These are phyloP conservation scores for Rhodotorula glutinis DNA, from an alignment of 1,284 basidiomycete genomes.

Conservation along the genomic window DNA sequence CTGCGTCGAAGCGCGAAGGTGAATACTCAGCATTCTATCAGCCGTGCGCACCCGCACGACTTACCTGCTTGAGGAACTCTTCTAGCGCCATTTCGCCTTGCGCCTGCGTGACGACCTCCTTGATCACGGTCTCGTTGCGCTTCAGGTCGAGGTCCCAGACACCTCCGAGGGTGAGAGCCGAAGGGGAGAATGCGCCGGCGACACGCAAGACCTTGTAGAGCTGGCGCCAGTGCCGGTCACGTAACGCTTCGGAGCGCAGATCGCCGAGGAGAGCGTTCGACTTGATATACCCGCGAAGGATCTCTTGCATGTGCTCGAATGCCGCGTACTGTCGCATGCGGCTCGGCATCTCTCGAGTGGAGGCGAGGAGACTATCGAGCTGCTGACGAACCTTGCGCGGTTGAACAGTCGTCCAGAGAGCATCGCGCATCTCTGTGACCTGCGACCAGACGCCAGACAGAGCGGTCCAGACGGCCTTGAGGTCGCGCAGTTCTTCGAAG, in stretches of 20 bases:
- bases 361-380: conserved; percentile 79
- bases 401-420: conserved; percentile 82
- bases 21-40: too few species aligned
- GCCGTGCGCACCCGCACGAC: conserved; percentile 16
- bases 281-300: conserved; percentile 79
- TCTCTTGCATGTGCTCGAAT: conserved; percentile 96
- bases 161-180: conserved; percentile 87
- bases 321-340: conserved; percentile 98
- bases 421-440: conserved; percentile 81
- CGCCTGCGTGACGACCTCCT: conserved; percentile 94
- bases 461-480: conserved; percentile 98
- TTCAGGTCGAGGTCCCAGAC: conserved; percentile 97
- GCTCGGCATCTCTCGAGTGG: conserved; percentile 97
- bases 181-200: conserved; percentile 47
- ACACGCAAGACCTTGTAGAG: conserved; percentile 83
- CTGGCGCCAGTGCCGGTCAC: conserved; percentile 98
- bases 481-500: conserved; percentile 88
- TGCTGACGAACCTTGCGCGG: conserved; percentile 92
- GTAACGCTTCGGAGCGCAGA: conserved; percentile 93
- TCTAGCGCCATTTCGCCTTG: conserved; percentile 72
- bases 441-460: conserved; percentile 96
- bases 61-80: conserved; percentile 57
- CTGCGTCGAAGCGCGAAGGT: conserved; percentile 50
- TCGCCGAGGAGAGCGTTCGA: conserved; percentile 84
- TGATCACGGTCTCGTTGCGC: conserved; percentile 84